phyloP scores from a whole-genome alignment of 2,329 filamentous ascomycete genomes.

The Phoma sp. region DNA sequence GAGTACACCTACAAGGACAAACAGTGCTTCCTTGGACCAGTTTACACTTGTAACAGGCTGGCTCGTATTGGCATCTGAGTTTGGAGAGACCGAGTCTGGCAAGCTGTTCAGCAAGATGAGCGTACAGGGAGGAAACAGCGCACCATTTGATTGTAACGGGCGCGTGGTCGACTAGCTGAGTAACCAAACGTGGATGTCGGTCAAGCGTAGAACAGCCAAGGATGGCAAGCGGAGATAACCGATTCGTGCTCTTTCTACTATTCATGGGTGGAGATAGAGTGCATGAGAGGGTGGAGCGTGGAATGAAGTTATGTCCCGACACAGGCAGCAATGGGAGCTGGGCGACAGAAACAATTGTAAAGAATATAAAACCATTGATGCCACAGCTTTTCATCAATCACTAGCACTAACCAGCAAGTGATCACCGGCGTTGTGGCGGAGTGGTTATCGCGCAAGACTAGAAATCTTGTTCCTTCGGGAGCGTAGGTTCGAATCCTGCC shows the following conservation, averaged over 20 bases:
- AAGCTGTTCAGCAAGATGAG: too few relatives aligned
- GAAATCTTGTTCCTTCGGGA: slow-evolving; percentile 51
- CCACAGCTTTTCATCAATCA: background rate
- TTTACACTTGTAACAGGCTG: background rate
- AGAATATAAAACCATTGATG: background rate
- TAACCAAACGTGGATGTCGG: too few relatives aligned
- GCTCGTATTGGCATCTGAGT: background rate
- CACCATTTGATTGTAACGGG: too few relatives aligned
- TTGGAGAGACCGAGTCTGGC: background rate
- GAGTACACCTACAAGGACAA: background rate
- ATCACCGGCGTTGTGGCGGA: slow-evolving; percentile 44
- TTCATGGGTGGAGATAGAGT: too few relatives aligned
- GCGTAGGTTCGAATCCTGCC: slow-evolving; percentile 49
- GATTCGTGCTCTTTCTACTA: too few relatives aligned
- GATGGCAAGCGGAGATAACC: too few relatives aligned
- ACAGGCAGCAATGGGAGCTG: too few relatives aligned
- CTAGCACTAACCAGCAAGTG: slow-evolving; percentile 10
- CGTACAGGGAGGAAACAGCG: too few relatives aligned
- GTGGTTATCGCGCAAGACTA: slow-evolving; percentile 52
- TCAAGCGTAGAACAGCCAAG: too few relatives aligned
- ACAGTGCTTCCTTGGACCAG: slow-evolving; percentile 4
- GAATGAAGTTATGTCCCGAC: too few relatives aligned
- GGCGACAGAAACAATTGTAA: background rate
- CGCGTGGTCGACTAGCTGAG: too few relatives aligned
- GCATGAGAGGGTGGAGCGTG: too few relatives aligned